Conservation (phyloP, 129 eudicot species). For the Flaveria bidentis region DNA sequence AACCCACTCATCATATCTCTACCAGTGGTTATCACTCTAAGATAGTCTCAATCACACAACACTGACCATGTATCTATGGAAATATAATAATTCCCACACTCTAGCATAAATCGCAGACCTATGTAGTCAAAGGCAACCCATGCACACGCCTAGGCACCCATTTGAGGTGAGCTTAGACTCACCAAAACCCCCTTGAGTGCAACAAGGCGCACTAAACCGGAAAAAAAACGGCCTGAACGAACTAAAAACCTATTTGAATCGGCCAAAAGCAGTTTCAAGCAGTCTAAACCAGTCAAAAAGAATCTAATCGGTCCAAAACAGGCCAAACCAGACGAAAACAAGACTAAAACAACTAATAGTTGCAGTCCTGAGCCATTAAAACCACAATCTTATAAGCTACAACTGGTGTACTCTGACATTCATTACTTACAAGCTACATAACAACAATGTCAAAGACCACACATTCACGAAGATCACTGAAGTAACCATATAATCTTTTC, state of each 20-base stretch:
- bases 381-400: neutral
- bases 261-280: too few relatives aligned
- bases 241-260: too few relatives aligned
- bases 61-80: neutral
- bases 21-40: neutral
- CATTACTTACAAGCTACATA: constrained; percentile 6
- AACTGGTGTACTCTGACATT: neutral
- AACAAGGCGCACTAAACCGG: too few relatives aligned
- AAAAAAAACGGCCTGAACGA: too few relatives aligned
- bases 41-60: neutral
- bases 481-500: neutral
- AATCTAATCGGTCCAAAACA: too few relatives aligned
- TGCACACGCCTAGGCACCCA: too few relatives aligned
- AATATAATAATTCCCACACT: neutral
- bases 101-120: constrained; percentile 5
- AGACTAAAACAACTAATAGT: too few relatives aligned
- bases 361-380: neutral
- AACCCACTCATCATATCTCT: neutral
- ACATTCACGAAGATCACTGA: constrained; percentile 8
- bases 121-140: too few relatives aligned
- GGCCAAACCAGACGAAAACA: too few relatives aligned
- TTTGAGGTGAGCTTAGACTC: too few relatives aligned
- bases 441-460: constrained; percentile 2
- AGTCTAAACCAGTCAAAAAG: too few relatives aligned
- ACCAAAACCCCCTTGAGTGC: too few relatives aligned